A percentile compares a stretch with the other conserved stretches of the same genome.
These are phyloP conservation scores for Ophiosphaerella herpotricha DNA, from an alignment of 2,329 filamentous ascomycete genomes.

Conservation along the genomic window DNA sequence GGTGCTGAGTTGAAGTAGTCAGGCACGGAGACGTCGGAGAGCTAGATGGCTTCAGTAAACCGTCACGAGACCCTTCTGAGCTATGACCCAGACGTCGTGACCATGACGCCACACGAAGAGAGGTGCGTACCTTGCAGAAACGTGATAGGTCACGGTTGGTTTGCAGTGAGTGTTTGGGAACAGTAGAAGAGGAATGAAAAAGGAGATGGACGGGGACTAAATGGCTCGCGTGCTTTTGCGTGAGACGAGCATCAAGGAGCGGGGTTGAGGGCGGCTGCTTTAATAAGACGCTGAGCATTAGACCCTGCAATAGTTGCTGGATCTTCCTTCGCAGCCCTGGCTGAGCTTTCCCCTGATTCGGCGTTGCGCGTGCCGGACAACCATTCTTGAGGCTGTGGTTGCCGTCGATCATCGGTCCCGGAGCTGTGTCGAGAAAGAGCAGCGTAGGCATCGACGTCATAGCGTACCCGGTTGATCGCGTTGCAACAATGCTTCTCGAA, in stretches of 20 bases:
- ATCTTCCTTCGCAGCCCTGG: constrained; percentile 10
- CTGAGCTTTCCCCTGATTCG: constrained; percentile 2
- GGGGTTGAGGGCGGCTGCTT: constrained; percentile 18
- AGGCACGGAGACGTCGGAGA: constrained; percentile 30
- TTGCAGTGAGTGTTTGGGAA: constrained; percentile 3
- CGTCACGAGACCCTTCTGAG: constrained; percentile 39
- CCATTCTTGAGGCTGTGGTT: constrained; percentile 4
- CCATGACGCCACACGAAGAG: constrained; percentile 7
- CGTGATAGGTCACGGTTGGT: constrained; percentile 12
- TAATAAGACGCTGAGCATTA: constrained; percentile 13
- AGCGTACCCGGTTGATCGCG: constrained; percentile 17
- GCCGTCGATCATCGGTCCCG: constrained; percentile 9
- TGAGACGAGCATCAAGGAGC: constrained; percentile 13
- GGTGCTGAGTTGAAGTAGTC: constrained; percentile 33
- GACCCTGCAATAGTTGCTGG: constrained; percentile 10
- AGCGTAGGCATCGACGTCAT: constrained; percentile 11
- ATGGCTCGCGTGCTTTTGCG: constrained; percentile 16
- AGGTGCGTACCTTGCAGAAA: constrained; percentile 35
- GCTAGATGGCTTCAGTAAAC: constrained; percentile 35
- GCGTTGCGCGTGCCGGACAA: constrained; percentile 2
- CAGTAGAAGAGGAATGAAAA: constrained; percentile 8
- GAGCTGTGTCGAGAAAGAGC: constrained; percentile 5
- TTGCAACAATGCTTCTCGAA: not conserved
- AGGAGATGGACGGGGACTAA: constrained; percentile 20
- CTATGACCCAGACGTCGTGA: constrained; percentile 32